phyloP scores from a whole-genome alignment of 805 yeast species.

The Wickerhamomyces xylosicus region DNA sequence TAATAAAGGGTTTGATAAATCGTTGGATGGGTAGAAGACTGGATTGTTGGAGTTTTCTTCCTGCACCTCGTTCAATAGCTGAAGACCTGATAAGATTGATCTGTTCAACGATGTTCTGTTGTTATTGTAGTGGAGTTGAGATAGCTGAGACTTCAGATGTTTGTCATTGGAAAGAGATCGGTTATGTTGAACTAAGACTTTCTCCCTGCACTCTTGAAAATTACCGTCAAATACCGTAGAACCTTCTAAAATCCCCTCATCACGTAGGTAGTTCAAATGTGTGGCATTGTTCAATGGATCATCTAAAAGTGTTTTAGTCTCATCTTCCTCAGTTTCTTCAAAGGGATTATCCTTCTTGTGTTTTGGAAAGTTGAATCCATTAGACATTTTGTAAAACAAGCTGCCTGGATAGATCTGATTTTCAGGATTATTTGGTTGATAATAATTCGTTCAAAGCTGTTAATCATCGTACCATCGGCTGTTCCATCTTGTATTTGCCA shows the following conservation, averaged over 20 bases:
- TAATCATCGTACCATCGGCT: too few relatives aligned
- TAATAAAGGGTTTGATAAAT: slow-evolving; percentile 21
- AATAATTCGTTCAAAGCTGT: too few relatives aligned
- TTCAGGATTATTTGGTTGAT: too few relatives aligned
- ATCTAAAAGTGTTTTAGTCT: slow-evolving; percentile 9
- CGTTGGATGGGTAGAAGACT: slow-evolving; percentile 46
- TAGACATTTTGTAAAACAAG: not conserved
- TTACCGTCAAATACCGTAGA: slow-evolving; percentile 18
- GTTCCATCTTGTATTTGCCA: too few relatives aligned
- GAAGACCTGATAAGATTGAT: slow-evolving; percentile 43
- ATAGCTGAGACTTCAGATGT: slow-evolving; percentile 43
- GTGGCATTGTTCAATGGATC: slow-evolving; percentile 7
- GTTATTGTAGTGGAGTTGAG: slow-evolving; percentile 70
- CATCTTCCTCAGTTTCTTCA: slow-evolving; percentile 8
- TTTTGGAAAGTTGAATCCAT: not conserved
- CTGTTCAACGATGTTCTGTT: slow-evolving; percentile 56
- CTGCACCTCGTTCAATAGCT: slow-evolving; percentile 39
- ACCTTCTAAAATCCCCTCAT: slow-evolving; percentile 18
- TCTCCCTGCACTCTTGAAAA: slow-evolving; percentile 3
- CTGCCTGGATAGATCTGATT: too few relatives aligned
- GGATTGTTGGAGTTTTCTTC: slow-evolving; percentile 52
- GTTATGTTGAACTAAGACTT: slow-evolving; percentile 5
- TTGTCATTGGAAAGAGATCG: slow-evolving; percentile 21
- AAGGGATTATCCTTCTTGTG: not conserved
- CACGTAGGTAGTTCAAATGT: slow-evolving; percentile 14